Percentiles rank a stretch among this genome's conserved stretches.
Conservation (phyloP, 768 basidiomycete species). For the Coprinopsis sp. region DNA sequence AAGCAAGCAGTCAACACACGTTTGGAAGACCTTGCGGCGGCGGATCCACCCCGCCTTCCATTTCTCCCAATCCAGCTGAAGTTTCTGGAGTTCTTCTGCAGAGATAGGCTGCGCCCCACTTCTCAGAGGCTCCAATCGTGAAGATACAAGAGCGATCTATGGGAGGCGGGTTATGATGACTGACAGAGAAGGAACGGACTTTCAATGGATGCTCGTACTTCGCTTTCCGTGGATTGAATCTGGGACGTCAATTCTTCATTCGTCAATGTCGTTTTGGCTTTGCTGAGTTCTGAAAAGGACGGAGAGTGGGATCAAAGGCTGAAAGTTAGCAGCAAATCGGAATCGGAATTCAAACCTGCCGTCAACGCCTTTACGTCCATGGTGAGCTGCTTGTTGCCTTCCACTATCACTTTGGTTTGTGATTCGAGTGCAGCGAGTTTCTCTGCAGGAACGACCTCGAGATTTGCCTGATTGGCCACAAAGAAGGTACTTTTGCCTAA, state of each 20-base stretch:
- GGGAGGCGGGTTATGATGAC: conserved; percentile 7
- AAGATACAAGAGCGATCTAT: conserved; percentile 46
- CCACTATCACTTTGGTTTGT: conserved; percentile 53
- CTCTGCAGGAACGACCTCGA: conserved; percentile 59
- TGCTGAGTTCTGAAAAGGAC: conserved; percentile 51
- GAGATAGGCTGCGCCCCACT: conserved; percentile 65
- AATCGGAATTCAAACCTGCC: conserved; percentile 32
- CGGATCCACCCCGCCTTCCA: conserved; percentile 82
- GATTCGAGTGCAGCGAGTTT: conserved; percentile 56
- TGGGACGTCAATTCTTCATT: conserved; percentile 58
- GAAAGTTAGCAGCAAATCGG: conserved; percentile 6
- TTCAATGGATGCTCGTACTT: conserved; percentile 35
- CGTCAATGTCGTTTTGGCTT: conserved; percentile 61
- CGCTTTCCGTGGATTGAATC: conserved; percentile 43
- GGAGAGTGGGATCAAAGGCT: conserved; percentile 11
- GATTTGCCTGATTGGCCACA: conserved; percentile 74
- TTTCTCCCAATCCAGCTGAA: conserved; percentile 71
- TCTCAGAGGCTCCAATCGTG: conserved; percentile 60
- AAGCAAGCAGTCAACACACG: conserved; percentile 40
- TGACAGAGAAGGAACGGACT: conserved; percentile 1
- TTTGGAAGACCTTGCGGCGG: conserved; percentile 70
- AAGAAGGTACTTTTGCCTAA: conserved; percentile 84
- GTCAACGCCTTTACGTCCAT: conserved; percentile 47
- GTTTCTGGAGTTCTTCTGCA: conserved; percentile 58
- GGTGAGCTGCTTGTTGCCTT: conserved; percentile 50